Conservation (phyloP, 345 rosid genomes). For the Arabis hirsuta region DNA sequence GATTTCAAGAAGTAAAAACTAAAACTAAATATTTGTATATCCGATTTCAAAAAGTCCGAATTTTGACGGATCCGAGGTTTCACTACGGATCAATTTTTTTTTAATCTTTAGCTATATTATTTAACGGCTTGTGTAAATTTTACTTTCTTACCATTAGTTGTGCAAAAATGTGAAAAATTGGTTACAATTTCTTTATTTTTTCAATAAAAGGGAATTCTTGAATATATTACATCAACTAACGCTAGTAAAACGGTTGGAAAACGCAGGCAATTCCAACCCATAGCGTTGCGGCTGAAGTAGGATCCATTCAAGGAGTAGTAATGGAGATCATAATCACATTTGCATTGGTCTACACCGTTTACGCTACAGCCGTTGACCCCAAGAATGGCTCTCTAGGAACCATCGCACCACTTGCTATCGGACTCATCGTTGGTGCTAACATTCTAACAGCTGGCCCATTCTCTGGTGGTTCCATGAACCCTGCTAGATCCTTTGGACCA, state of each 20-base stretch:
- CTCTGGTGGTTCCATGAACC: slow-evolving; percentile 95
- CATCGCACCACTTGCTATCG: slow-evolving; percentile 86
- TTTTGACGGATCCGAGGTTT: no score
- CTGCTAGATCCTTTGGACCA: slow-evolving; percentile 90
- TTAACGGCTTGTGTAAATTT: no score
- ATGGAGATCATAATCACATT: slow-evolving; percentile 91
- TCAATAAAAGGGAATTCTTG: no score
- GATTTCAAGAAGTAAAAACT: no score
- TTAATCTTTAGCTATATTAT: no score
- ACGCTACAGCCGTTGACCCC: slow-evolving; percentile 91
- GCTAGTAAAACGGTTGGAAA: background rate
- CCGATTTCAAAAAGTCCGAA: no score
- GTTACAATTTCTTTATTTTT: no score
- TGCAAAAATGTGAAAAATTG: no score
- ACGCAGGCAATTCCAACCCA: slow-evolving; percentile 70
- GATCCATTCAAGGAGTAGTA: slow-evolving; percentile 73
- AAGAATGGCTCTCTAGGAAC: slow-evolving; percentile 84
- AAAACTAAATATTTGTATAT: no score
- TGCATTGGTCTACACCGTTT: slow-evolving; percentile 83
- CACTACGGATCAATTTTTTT: no score
- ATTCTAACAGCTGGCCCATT: slow-evolving; percentile 90
- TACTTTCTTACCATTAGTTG: no score
- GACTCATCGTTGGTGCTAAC: slow-evolving; percentile 94
- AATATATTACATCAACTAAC: background rate
- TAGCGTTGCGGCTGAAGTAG: slow-evolving; percentile 72